Base-by-base conservation (phyloP, 352 stramenopile species). In the Phytophthora pisi region DNA sequence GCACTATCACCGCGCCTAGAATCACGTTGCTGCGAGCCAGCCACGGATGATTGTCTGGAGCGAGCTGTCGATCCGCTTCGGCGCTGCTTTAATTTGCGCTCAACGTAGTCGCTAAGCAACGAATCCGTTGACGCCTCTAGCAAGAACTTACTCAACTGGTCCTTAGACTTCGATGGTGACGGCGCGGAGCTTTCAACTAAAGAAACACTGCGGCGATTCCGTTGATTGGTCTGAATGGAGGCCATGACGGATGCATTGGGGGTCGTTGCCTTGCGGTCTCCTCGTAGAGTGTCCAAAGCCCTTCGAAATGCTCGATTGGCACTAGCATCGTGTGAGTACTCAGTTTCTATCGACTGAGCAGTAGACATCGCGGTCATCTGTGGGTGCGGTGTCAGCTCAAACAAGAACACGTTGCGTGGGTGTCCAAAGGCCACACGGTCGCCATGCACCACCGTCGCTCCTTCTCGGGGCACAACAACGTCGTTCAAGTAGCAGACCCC, bases 401-500 rank as follows among this genome's bases (percentile, higher is more conserved):
- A 92, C 5, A 86, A 57, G 40, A 90, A 90, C 1, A 60, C 75
- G 26, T 85, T 85, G 8, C 23, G 43, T 5, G 65, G 52, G 20
- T 61, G 63, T 0, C 83, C 84, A 46, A 94, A 90, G 2, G 84
- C 75, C 8, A 91, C 36, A 16, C 72, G 77, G 57, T 93, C 82
- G 4, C 86, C 82, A 61, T 92, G 81, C 2, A 90, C 78, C 0
- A 92, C 77, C 1, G 64, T 49, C 4, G 55, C 61, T 49, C 82
- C 81, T 9, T 88, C 67, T 11, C 67, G 51, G n/a, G 72, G 76
- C 4, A 88, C 72, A 2, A 70, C 26, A 8, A 64, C 57, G 11
- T 72, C 65, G 43, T 92, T 92, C 15, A 93, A 51, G 49, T 78
- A 90, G 64, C 82, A 92, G 3, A 68, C 43, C 26, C 78, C 78